Percentiles rank a stretch among this genome's conserved stretches.
These are phyloP conservation scores for Flagelloscypha sp. DNA, from an alignment of 768 basidiomycete species.

Conservation along the genomic window DNA sequence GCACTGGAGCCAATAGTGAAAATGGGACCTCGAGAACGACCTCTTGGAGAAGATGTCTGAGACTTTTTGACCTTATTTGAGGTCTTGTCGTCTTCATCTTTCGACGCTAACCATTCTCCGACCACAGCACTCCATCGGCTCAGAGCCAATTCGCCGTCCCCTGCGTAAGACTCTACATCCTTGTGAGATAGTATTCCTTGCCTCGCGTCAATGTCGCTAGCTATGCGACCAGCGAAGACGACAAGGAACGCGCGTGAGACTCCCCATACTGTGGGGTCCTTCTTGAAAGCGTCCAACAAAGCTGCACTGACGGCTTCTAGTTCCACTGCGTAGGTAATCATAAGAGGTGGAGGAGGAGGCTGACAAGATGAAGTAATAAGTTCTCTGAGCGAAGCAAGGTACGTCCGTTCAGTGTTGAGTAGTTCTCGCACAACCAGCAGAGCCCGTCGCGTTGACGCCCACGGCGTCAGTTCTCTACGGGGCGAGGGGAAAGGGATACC, in stretches of 20 bases:
- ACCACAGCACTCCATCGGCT: slow-evolving; percentile 25
- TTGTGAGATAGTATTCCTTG: no score
- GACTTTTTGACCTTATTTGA: background rate
- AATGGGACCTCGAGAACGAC: no score
- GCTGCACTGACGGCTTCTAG: slow-evolving; percentile 43
- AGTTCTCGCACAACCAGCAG: slow-evolving; percentile 33
- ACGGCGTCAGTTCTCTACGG: no score
- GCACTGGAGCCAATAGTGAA: no score
- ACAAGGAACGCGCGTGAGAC: slow-evolving; percentile 57
- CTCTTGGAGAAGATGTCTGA: no score
- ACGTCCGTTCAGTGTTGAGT: slow-evolving; percentile 35
- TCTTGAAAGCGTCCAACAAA: slow-evolving; percentile 41
- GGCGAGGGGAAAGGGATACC: no score
- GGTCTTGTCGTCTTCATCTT: slow-evolving; percentile 3
- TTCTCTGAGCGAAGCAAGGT: slow-evolving; percentile 26
- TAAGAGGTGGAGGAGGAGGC: slow-evolving; percentile 40
- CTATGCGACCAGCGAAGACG: no score
- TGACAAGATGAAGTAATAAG: slow-evolving; percentile 30
- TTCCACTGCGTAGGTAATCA: slow-evolving; percentile 42
- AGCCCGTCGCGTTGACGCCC: slow-evolving; percentile 30
- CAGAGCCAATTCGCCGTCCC: no score
- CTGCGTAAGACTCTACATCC: no score
- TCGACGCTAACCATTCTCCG: slow-evolving; percentile 23
- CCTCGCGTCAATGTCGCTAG: no score
- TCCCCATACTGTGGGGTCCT: slow-evolving; percentile 58